Base-by-base conservation (phyloP, 768 basidiomycete species). In the Multifurca ochricompacta region DNA sequence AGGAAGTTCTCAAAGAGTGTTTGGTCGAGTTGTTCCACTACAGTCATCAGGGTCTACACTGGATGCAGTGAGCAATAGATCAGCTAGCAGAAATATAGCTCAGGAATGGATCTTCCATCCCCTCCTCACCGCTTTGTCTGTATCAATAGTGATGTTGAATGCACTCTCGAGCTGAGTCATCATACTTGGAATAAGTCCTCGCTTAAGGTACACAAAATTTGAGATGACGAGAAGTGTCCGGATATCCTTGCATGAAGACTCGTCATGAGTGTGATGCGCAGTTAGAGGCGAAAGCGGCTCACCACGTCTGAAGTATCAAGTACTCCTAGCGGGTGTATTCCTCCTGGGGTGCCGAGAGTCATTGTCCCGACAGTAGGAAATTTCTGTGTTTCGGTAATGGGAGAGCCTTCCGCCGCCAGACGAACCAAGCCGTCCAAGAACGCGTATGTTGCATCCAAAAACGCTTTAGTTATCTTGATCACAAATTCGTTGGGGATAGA, bases 1-100 rank as follows among this genome's bases (percentile, higher is more conserved):
- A 87, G 73, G 65, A 91, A 96, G 47, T 87, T 84, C 52, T 91
- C 83, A 64, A 98, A 98, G 28, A 99, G 74, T 37, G 81, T 87
- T 68, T 82, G 83, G 72, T 98, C 94, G 39, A 97, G 78, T 63
- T 90, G 84, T 62, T 80, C 78, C 16, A 91, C 81, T 13, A 90
- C 85, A 35, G 82, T 82, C 69, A 82, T 73, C 52, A 98, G 69
- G 3, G 83, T 82, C 83, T 92, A 23, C 6, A 21, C 7, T 34
- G 19, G 30, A 42, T 11, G 51, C 13, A 21, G 30, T 31, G 27
- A 34, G 13, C n/a, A 13, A n/a, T 25, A 7, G 11, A 49, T 34
- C 6, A 18, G 27, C 25, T 54, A 62, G 45, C 23, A 48, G 30
- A 31, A 39, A 27, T 36, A n/a, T 7, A 30, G 8, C 1, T 14